Evolutionary conservation across 2,329 filamentous ascomycete genomes (phyloP), one percentile per base, ranked within the genome.

Genomic region (Macrophomina tecta): DNA sequence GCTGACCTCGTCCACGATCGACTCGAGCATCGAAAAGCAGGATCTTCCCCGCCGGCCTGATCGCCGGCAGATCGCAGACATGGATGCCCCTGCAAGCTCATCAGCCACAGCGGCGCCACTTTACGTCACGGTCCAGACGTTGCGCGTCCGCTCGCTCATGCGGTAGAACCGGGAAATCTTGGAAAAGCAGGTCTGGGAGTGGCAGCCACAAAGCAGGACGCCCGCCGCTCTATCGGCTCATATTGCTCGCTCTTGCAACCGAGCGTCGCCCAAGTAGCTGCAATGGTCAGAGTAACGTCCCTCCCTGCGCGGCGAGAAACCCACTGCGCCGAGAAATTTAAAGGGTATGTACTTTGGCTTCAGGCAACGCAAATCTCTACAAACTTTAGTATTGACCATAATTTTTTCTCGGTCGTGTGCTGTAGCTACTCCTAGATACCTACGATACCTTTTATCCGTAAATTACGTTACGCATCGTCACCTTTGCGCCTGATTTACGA

Each of bases 91-190:
- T 55, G 52, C 52, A 6, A 14, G 12, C 7, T 16, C 55, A 60
- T 18, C 38, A 60, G 55, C 55, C 55, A 60, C 55, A 60, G 14
- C 52, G 16, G 34, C 40, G 18, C 55, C 18, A 18, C 23, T 38
- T 60, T 38, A 60, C 55, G 42, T 60, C 55, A 60, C 38, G 23
- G 32, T 40, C 52, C 23, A 55, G 34, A 38, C 18, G 8, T 14
- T 18, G 8, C 32, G 32, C 5, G 4, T n/a, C 32, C 52, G 52
- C 34, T 55, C 16, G 34, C 12, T 16, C 28, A 52, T 32, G 14
- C 32, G 11, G 52, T 38, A 38, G 18, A 34, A 55, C 52, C 8
- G 28, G 18, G n/a, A 46, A 45, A 60, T 60, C 55, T 60, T 46
- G 55, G 55, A 60, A 52, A 34, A 34, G 49, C 28, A 52, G 49